Conservation (phyloP, 345 rosid genomes). For the Citrus trifoliata region DNA sequence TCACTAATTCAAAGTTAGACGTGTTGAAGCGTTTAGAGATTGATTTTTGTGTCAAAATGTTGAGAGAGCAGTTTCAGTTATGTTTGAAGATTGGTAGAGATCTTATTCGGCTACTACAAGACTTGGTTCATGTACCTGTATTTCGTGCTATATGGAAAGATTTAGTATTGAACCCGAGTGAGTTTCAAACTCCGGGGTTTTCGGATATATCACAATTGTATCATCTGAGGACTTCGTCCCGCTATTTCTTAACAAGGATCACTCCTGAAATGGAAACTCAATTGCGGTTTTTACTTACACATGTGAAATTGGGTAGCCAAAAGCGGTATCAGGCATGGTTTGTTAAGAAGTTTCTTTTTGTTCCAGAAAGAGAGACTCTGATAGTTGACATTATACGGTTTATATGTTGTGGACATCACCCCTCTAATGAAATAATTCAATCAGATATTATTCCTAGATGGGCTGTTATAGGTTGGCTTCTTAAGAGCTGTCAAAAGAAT, state of each 20-base stretch:
- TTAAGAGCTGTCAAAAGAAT: conserved; percentile 48
- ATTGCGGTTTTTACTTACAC: conserved; percentile 63
- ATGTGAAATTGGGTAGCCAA: conserved; percentile 74
- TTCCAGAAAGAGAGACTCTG: conserved; percentile 57
- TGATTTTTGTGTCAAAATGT: conserved; percentile 69
- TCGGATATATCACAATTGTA: conserved; percentile 49
- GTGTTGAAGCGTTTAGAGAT: conserved; percentile 54
- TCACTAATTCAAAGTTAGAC: conserved; percentile 29
- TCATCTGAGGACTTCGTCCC: conserved; percentile 54
- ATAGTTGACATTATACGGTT: conserved; percentile 70
- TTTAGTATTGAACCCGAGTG: conserved; percentile 44
- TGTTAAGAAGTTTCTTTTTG: conserved; percentile 50
- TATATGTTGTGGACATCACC: conserved; percentile 72
- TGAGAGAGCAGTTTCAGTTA: conserved; percentile 58
- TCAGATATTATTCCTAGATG: conserved; percentile 77
- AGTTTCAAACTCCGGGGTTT: conserved; percentile 38
- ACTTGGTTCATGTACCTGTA: conserved; percentile 66
- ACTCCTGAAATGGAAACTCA: conserved; percentile 72
- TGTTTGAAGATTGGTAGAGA: conserved; percentile 78
- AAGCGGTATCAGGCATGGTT: conserved; percentile 79
- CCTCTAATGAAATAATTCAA: conserved; percentile 52
- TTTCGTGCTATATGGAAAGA: conserved; percentile 62
- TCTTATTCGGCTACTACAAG: conserved; percentile 66
- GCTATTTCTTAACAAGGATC: conserved; percentile 61
- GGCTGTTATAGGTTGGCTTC: conserved; percentile 82